phyloP scores from a whole-genome alignment of 73 alveolate species.

The Paramecium pentaurelia region DNA sequence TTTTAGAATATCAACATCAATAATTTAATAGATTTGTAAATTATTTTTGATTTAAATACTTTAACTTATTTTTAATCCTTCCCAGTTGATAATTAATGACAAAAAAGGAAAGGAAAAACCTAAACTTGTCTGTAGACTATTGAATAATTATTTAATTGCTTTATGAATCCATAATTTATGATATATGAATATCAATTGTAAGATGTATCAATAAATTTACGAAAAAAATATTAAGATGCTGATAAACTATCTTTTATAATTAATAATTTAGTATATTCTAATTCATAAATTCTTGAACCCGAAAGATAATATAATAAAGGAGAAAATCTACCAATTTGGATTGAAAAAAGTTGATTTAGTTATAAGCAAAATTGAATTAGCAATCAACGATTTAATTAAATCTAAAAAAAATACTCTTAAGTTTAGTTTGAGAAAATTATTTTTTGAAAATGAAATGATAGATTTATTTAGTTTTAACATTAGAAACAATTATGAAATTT shows the following conservation, averaged over 20 bases:
- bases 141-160: neutral
- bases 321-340: neutral
- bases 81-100: neutral
- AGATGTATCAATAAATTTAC: neutral
- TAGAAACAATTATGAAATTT: neutral
- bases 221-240: neutral
- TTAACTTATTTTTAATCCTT: neutral
- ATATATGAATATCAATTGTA: neutral
- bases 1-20: neutral
- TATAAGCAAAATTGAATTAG: neutral
- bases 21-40: neutral
- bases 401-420: neutral
- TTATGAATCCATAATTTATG: slow-evolving; percentile 17
- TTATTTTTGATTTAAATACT: neutral
- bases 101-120: neutral
- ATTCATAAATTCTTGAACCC: neutral
- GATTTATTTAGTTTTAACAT: neutral
- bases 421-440: neutral
- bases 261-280: neutral
- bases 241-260: neutral
- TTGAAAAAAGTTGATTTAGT: neutral
- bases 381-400: neutral
- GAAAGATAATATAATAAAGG: neutral
- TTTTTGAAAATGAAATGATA: slow-evolving; percentile 31
- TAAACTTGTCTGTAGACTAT: neutral